Evolutionary conservation across 169 alveolate genomes (phyloP).

Genomic region (Toxoplasma gondii): DNA sequence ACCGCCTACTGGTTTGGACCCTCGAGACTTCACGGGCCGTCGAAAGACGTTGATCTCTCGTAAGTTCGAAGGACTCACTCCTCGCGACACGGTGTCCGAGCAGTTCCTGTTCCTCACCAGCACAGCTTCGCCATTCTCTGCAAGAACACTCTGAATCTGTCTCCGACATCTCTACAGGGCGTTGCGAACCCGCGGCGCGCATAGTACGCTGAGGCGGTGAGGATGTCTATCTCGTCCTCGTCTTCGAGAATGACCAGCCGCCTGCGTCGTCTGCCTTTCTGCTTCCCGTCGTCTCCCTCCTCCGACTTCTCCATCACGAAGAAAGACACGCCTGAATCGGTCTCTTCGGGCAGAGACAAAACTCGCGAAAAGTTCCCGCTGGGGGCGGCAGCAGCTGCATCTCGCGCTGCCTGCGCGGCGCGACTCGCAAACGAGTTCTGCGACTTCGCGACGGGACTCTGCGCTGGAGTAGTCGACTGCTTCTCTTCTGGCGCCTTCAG

Average conservation of each 20-base stretch:
- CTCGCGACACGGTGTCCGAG: no score
- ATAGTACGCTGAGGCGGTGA: background rate
- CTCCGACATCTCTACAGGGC: background rate
- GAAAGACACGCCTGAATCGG: background rate
- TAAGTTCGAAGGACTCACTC: no score
- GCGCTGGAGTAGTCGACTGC: background rate
- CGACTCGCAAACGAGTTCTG: background rate
- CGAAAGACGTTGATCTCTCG: no score
- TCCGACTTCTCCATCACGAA: background rate
- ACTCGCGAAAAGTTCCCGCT: background rate
- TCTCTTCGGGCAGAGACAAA: background rate
- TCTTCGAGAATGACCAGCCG: background rate
- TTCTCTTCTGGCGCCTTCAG: background rate
- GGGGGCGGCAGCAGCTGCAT: background rate
- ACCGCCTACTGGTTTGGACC: no score
- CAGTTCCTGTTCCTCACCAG: background rate
- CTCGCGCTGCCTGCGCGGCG: background rate
- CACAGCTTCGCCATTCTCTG: background rate
- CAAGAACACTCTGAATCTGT: background rate
- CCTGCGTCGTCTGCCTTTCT: background rate
- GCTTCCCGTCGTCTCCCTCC: background rate
- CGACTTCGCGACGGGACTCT: background rate
- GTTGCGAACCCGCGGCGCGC: background rate
- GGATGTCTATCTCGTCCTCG: background rate
- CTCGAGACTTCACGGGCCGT: no score